A percentile compares a stretch with the other conserved stretches of the same genome.
Evolutionary conservation across 257 asterid species (phyloP).

Genomic region (Nicotiana tabacum): DNA sequence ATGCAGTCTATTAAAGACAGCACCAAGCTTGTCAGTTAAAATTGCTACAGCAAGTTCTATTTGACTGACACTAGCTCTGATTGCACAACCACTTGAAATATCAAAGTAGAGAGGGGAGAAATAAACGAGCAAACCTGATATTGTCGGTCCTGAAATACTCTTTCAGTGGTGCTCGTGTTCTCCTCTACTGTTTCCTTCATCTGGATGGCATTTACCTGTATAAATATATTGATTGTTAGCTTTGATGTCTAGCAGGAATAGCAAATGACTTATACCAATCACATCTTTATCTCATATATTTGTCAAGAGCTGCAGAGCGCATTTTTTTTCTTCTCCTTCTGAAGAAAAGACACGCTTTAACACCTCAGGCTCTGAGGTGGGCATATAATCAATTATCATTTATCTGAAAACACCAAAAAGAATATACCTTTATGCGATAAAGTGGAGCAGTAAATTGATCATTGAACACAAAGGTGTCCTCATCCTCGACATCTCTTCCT

Average conservation of each 20-base stretch:
- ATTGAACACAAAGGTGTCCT: constrained; percentile 63
- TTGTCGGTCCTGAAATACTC: constrained; percentile 96
- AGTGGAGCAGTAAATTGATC: constrained; percentile 81
- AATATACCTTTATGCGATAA: constrained; percentile 68
- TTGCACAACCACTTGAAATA: neutral
- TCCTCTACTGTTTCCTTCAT: constrained; percentile 98
- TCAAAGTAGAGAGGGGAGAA: neutral
- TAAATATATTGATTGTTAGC: neutral
- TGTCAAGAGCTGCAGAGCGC: neutral
- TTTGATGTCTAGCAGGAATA: neutral
- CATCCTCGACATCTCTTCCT: constrained; percentile 53
- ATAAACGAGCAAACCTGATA: constrained; percentile 56
- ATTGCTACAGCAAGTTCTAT: neutral
- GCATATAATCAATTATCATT: neutral
- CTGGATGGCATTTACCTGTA: constrained; percentile 92
- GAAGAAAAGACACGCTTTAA: neutral
- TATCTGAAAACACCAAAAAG: neutral
- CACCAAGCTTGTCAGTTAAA: neutral
- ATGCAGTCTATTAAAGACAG: neutral
- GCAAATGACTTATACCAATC: neutral
- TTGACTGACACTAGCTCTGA: neutral
- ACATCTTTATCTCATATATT: neutral
- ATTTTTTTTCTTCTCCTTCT: neutral
- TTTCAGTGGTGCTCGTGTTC: constrained; percentile 86
- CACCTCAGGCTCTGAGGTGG: neutral